A percentile compares a stretch with the other conserved stretches of the same genome.
Conservation (phyloP, 1,284 basidiomycete species). For the Earliella scabrosa region DNA sequence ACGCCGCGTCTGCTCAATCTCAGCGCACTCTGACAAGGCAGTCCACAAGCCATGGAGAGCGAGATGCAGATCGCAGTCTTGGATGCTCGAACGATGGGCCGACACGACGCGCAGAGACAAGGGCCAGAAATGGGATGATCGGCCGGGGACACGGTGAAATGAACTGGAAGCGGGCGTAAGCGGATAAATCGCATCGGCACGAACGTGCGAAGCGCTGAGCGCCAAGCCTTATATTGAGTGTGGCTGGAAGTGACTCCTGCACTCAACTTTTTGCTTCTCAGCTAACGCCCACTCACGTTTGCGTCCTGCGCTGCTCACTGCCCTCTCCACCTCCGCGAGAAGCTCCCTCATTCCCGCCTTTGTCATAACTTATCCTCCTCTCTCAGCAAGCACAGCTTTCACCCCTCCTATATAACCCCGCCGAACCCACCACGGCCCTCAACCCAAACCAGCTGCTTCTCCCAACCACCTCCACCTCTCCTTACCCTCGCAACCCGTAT, state of each 20-base stretch:
- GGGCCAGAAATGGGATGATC: conserved; percentile 14
- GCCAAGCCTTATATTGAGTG: conserved; percentile 24
- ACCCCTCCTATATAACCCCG: conserved; percentile 18
- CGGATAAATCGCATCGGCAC: conserved; percentile 19
- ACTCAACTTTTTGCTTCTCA: conserved; percentile 10
- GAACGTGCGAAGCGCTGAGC: conserved; percentile 30
- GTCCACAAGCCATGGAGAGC: neutral
- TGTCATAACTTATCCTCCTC: conserved; percentile 19
- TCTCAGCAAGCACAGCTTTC: conserved; percentile 8
- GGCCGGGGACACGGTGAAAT: conserved; percentile 4
- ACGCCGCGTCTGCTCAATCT: neutral
- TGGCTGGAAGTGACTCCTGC: conserved; percentile 25
- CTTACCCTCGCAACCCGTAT: neutral
- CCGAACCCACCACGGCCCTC: no score
- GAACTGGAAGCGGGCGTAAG: conserved; percentile 17
- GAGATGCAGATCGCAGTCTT: neutral
- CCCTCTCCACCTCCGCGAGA: conserved; percentile 2
- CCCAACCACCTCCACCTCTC: conserved; percentile 1
- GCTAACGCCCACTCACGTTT: conserved; percentile 27
- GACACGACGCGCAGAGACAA: neutral
- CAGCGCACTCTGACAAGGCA: conserved; percentile 4
- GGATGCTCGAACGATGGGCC: neutral
- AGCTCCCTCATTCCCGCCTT: conserved; percentile 10
- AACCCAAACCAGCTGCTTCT: no score
- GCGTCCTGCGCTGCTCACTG: conserved; percentile 19